Evolutionary conservation across 2,329 filamentous ascomycete species (phyloP), one percentile per base, ranked within the genome.

Genomic region (Fusarium tjaetaba): DNA sequence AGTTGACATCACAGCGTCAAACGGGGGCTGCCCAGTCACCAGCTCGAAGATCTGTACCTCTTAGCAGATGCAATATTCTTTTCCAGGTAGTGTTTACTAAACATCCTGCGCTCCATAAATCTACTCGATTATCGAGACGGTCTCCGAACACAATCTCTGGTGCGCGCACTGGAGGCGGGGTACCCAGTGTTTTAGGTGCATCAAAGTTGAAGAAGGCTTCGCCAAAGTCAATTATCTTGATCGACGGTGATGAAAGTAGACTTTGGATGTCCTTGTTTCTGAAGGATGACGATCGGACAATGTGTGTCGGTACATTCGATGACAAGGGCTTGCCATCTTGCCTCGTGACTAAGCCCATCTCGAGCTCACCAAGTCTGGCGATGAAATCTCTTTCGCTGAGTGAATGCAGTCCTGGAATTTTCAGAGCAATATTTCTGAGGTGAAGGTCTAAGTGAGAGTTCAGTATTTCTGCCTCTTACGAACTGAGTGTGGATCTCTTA

Each of bases 161-260:
- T 22, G 74, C 64, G 1, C 73, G 68, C 26, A 76, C 45, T 51
- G 73, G 6, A 14, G 71, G 43, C 14, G 76, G 71, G 2, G 74
- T 77, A 28, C 72, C 61, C 1, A 73, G 43, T 24, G 61, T 76
- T 1, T 2, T 39, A 2, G 73, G 73, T 1, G 59, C 13, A 6
- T 66, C 46, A 1, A 28, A 32, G 1, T 51, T 26, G n/a, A 73
- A 70, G 45, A 77, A 77, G 4, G 70, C 48, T 51, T 76, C 68
- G 26, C 74, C 76, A 15, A 76, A 77, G 38, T 78, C 76, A 41
- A 77, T 71, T 1, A 77, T 72, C 38, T 75, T 77, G 36, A 77
- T 42, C 0, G 66, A 69, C 20, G 55, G 59, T 24, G 13, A 51
- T 20, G 43, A 42, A 8, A 61, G 15, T 0, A 55, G 15, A 8